Base-by-base conservation (phyloP, 2,329 filamentous ascomycete genomes). In the Trichoderma endophyticum region DNA sequence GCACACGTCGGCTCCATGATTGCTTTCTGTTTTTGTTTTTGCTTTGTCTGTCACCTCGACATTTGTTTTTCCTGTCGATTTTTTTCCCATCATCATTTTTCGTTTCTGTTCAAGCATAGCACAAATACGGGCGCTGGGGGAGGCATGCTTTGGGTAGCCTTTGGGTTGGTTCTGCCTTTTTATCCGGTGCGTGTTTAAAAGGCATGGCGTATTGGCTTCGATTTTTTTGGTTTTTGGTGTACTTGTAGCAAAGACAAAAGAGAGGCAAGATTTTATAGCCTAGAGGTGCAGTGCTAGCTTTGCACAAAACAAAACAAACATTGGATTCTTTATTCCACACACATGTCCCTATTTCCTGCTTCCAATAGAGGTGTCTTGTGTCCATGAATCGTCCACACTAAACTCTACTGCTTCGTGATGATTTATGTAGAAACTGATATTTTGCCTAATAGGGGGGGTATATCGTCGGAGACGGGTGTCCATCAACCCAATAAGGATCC, bases 201-300 rank as follows among this genome's bases (percentile, higher is more conserved):
- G 60, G 69, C 60, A 71, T 32, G 69, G 59, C 69, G 60, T 57
- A 64, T 24, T 56, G 59, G 28, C 30, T 65, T 51, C 21, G n/a
- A 21, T 34, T 24, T 56, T 56, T 34, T 59, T 43, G 21, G 21
- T 18, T 54, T 57, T 57, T 59, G 60, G 60, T 71, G 69, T 59
- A 59, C 21, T 71, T 59, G 48, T 71, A 63, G 60, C 68, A 64
- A 63, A 68, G 36, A 67, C 28, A 68, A 59, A 72, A 68, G 36
- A 67, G 70, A 66, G 64, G 70, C 70, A 43, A 64, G 34, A 30
- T 43, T n/a, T 43, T 43, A 70, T 34, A 71, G 71, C 67, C 71
- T 63, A 65, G 59, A 65, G 28, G 51, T 64, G 54, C 54, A 61
- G 70, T 72, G 70, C 64, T 59, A 72, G 64, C 59, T 64, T 71